phyloP scores from a whole-genome alignment of 805 yeast genomes.

The Wickerhamomyces chambardii region DNA sequence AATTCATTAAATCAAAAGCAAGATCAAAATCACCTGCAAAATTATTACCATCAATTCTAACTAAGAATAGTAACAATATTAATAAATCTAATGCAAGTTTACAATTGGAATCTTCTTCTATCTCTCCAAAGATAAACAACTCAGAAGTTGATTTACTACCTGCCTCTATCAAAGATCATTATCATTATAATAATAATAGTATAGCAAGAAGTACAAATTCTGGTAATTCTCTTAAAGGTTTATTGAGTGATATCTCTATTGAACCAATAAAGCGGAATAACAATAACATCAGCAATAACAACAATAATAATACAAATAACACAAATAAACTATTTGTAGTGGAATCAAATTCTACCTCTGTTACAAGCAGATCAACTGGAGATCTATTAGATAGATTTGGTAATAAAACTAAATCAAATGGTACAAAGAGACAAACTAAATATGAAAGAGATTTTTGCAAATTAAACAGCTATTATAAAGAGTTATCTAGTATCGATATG shows the following conservation, averaged over 20 bases:
- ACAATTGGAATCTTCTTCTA: no score
- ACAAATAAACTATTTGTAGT: no score
- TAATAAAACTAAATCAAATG: not conserved
- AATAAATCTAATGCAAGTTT: not conserved
- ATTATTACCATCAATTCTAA: not conserved
- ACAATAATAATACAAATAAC: no score
- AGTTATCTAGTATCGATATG: no score
- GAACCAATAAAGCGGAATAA: slow-evolving; percentile 9
- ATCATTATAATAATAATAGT: no score
- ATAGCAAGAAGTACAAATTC: no score
- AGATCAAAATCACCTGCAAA: slow-evolving; percentile 12
- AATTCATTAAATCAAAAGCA: slow-evolving; percentile 10
- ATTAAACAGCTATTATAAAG: no score
- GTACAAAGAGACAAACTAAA: not conserved
- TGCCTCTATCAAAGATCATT: no score
- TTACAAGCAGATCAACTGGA: not conserved
- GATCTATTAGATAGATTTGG: no score
- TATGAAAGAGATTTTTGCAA: not conserved
- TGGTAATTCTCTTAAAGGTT: not conserved
- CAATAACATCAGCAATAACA: no score
- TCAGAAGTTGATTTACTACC: no score
- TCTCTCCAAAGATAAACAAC: no score
- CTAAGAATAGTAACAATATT: not conserved
- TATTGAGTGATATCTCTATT: slow-evolving; percentile 12
- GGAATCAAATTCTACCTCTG: not conserved